phyloP scores from a whole-genome alignment of 2,329 filamentous ascomycete genomes.

The Diaporthe capsici region DNA sequence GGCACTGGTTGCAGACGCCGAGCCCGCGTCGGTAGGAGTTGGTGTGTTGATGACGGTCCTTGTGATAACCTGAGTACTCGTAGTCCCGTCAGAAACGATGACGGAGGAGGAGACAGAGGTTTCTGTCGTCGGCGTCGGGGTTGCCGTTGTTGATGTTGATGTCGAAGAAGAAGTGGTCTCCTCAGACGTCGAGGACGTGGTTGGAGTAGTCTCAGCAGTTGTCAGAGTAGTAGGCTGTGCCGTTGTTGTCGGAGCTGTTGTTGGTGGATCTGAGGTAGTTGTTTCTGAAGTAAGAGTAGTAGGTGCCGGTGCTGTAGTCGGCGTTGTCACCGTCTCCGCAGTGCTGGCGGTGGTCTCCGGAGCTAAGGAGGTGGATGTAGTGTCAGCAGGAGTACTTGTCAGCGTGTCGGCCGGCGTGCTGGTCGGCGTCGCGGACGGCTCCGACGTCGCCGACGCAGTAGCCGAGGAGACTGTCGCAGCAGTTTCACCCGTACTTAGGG shows the following conservation, averaged over 20 bases:
- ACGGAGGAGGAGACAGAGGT: constrained; percentile 31
- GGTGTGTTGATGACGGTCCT: constrained; percentile 42
- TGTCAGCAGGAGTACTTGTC: constrained; percentile 42
- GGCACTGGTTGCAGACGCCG: constrained; percentile 32
- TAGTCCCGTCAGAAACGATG: constrained; percentile 22
- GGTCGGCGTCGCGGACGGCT: constrained; percentile 20
- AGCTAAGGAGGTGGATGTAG: constrained; percentile 37
- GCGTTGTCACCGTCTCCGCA: constrained; percentile 1
- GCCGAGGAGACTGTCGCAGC: constrained; percentile 35
- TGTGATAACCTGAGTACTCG: constrained; percentile 40
- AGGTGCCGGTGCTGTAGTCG: neutral
- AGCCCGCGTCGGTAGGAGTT: constrained; percentile 7
- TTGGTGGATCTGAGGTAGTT: constrained; percentile 7
- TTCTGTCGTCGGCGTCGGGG: constrained; percentile 29
- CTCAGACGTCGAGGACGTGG: constrained; percentile 15
- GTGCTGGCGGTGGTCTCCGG: constrained; percentile 28
- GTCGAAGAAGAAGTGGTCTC: constrained; percentile 5
- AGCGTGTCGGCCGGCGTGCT: constrained; percentile 36
- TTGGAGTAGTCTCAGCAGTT: constrained; percentile 9
- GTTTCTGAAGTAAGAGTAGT: constrained; percentile 25
- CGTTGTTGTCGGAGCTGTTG: constrained; percentile 20
- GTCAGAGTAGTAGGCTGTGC: constrained; percentile 15
- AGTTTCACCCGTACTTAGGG: constrained; percentile 39
- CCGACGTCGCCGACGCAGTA: constrained; percentile 36
- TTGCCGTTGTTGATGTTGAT: neutral